Base-by-base conservation (phyloP, 108 stramenopile genomes). In the Nitzschia sp. region DNA sequence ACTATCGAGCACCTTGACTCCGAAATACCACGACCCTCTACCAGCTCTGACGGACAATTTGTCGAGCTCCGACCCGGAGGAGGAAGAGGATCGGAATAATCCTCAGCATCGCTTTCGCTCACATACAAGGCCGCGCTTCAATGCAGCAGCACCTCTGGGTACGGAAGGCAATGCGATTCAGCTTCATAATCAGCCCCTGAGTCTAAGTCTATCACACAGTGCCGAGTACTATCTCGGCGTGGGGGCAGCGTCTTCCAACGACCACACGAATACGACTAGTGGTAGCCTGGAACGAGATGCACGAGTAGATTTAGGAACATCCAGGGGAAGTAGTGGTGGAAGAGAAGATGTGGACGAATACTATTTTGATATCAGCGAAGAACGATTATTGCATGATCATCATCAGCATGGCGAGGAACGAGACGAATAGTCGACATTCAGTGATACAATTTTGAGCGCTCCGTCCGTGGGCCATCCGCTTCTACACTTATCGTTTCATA, bases 261-360 rank as follows among this genome's bases (percentile, higher is more conserved):
- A 61, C 21, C 15, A 41, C 41, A 61, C 60, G 0, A 36, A 61
- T 1, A 41, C 38, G 26, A 61, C 60, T 16, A 61, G 60, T 22
- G 60, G 60, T 1, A 61, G 60, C 45, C 25, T 61, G 11, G 41
- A 61, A 8, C 35, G 60, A 61, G 60, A 61, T 23, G 60, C 60
- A 2, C 36, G 60, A 41, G 36, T 25, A 61, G 60, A 61, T 26
- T 26, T 61, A 19, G 60, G 17, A 2, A 61, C 60, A 25, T 61
- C 60, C 1, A 1, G 60, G 22, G 60, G 60, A 41, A 61, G 60
- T 41, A 41, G 35, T 44, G 9, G 13, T 6, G 60, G 60, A 2
- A 36, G 60, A 61, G 60, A 61, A 45, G 60, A 41, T 0, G 41
- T 44, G n/a, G 60, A 61, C 25, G 60, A 61, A 22, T 27, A 61